Evolutionary conservation across 257 asterid genomes (phyloP), one percentile per base, ranked within the genome.

Genomic region (Paulownia fortunei): DNA sequence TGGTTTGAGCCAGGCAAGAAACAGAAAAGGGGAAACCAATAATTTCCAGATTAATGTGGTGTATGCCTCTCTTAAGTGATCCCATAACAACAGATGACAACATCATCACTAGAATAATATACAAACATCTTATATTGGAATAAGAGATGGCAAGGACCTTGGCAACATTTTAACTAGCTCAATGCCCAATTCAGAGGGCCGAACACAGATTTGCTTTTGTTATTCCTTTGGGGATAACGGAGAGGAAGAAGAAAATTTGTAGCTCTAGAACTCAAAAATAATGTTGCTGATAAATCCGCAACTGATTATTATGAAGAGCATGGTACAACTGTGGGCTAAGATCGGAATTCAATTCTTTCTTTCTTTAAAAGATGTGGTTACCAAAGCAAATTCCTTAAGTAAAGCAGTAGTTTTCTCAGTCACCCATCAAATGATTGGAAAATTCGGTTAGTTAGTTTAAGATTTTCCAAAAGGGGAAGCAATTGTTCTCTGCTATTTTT

Each of bases 1-100:
- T 49, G 80, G 75, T 54, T 23, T 41, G 63, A 49, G 19, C 30
- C 73, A 27, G 16, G 41, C 24, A 49, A 60, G 52, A 51, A 23
- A 19, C 21, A 60, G 76, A 68, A 67, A 80, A 59, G 30, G 58
- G 10, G 23, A n/a, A 26, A 44, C 15, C 26, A 76, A 42, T 9
- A 54, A 51, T 72, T 11, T 51, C 34, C 66, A 66, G 24, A 37
- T 47, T 32, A 24, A 70, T 72, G 37, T 21, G 19, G 30, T 30
- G 24, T 56, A 42, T 36, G 74, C 46, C 44, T 74, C 79, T 74
- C 37, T 23, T 39, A 34, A 37, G 7, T 56, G 52, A 55, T 74
- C 32, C 8, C 19, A 10, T 24, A 16, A 3, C 32, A 66, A 47
- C 18, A 52, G 18, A 36, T 18, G 51, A 30, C n/a, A 51, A 34